A percentile compares a stretch with the other conserved stretches of the same genome.
Evolutionary conservation across 108 stramenopile genomes (phyloP).

Genomic region (Cyclotella baltica): DNA sequence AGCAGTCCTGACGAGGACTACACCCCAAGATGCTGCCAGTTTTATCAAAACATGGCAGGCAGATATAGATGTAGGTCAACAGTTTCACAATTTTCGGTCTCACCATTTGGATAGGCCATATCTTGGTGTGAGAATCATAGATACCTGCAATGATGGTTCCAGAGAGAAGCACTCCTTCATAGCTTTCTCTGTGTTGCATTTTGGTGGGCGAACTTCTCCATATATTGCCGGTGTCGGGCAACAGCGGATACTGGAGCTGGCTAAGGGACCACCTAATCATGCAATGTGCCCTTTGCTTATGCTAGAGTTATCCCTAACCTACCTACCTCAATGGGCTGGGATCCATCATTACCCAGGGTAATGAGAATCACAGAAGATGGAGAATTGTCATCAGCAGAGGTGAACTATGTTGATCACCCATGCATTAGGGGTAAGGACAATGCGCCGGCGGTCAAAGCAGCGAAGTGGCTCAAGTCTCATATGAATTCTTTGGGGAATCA

Average conservation of each 20-base stretch:
- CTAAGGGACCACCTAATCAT: background rate
- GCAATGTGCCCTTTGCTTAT: background rate
- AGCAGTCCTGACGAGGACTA: constrained; percentile 12
- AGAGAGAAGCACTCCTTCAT: background rate
- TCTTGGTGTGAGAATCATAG: constrained; percentile 7
- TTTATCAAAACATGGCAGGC: constrained; percentile 7
- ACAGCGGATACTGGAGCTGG: background rate
- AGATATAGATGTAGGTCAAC: constrained; percentile 25
- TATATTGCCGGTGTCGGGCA: background rate
- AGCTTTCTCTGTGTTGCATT: background rate
- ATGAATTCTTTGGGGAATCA: constrained; percentile 19
- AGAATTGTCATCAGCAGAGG: background rate
- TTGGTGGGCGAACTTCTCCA: constrained; percentile 9
- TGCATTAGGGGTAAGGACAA: background rate
- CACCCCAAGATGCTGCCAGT: background rate
- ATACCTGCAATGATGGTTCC: background rate
- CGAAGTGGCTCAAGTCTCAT: background rate
- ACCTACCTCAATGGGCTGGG: background rate
- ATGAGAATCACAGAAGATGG: background rate
- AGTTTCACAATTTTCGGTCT: constrained; percentile 6
- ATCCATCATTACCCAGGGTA: constrained; percentile 1
- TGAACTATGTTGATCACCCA: background rate
- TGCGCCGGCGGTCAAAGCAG: background rate
- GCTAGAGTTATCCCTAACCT: constrained; percentile 7
- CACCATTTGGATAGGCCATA: constrained; percentile 6